Conservation (phyloP, 2,329 filamentous ascomycete genomes). For the Fusarium haematococcum region DNA sequence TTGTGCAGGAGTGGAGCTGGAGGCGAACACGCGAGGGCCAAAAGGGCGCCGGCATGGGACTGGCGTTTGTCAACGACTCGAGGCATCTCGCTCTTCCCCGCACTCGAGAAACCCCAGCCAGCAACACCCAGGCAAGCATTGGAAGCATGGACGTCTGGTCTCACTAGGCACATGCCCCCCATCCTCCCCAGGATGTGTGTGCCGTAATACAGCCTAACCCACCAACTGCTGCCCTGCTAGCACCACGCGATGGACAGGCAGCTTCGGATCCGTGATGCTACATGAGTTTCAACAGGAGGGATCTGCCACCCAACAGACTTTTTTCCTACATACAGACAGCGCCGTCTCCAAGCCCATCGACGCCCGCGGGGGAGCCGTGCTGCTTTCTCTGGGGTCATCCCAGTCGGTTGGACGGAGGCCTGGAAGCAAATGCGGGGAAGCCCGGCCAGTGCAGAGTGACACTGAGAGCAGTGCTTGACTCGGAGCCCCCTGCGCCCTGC, state of each 20-base stretch:
- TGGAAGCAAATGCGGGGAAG: constrained; percentile 43
- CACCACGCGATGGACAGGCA: constrained; percentile 34
- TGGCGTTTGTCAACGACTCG: constrained; percentile 15
- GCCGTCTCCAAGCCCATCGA: constrained; percentile 19
- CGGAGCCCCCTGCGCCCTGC: constrained; percentile 14
- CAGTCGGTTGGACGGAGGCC: constrained; percentile 42
- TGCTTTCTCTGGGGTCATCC: constrained; percentile 38
- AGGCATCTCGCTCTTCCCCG: constrained; percentile 31
- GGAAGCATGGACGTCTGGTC: background rate
- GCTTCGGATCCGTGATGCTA: constrained; percentile 39
- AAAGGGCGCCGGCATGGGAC: constrained; percentile 11
- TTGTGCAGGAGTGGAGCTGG: constrained; percentile 19
- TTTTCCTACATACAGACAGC: constrained; percentile 8
- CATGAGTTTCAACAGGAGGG: constrained; percentile 24
- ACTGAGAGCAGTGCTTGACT: constrained; percentile 31
- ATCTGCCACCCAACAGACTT: constrained; percentile 32
- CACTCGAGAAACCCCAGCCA: constrained; percentile 21
- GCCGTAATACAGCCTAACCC: constrained; percentile 12
- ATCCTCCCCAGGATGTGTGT: constrained; percentile 18
- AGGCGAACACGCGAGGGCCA: background rate
- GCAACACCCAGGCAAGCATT: background rate
- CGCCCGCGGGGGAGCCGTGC: constrained; percentile 24
- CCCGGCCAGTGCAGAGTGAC: constrained; percentile 16
- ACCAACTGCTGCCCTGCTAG: constrained; percentile 14
- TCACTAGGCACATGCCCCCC: constrained; percentile 16